Evolutionary conservation across 371 early-diverging fungal species (phyloP), one percentile per base, ranked within the genome.

Genomic region (Dinochytrium kinnereticum): DNA sequence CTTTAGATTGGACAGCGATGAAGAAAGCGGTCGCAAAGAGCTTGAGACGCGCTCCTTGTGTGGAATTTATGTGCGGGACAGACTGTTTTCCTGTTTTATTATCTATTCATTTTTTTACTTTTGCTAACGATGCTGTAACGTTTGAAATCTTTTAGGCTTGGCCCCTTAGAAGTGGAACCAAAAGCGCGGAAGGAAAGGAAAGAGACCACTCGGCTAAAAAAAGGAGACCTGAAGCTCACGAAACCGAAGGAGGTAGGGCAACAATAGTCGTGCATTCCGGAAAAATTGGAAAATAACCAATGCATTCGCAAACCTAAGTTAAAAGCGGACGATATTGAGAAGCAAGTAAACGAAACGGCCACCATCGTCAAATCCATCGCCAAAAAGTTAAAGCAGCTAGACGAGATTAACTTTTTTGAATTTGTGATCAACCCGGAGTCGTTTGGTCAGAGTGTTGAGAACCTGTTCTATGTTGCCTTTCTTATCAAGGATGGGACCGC

Each of bases 391-490:
- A 79, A 86, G n/a, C 71, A 88, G 61, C 75, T 76, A 0, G 90
- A 89, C 0, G 89, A 89, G 2, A 86, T 92, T 68, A 91, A 91
- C 70, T 84, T 95, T 68, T 95, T 96, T 72, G 84, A 91, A 71
- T 93, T 97, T 78, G 88, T 96, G 49, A 84, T 95, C 67, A 96
- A 98, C 80, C 98, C 97, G 1, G 82, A 86, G 0, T 94, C 96
- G 5, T 97, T 96, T 77, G 87, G 92, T 1, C 97, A 97, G 82
- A 92, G 74, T 37, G 93, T 97, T 0, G 97, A 98, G 78, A 97
- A 98, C 77, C 85, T 97, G 64, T 98, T 98, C 75, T 95, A 96
- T 74, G 85, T 96, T 10, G 92, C 96, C 5, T 97, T 97, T 76
- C 82, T 98, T 51, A 88, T 96, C 21, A 87, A 94, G 59, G 96